A percentile compares a stretch with the other conserved stretches of the same genome.
These are phyloP conservation scores for Lactifluus subvellereus DNA, from an alignment of 768 basidiomycete species.

Conservation along the genomic window DNA sequence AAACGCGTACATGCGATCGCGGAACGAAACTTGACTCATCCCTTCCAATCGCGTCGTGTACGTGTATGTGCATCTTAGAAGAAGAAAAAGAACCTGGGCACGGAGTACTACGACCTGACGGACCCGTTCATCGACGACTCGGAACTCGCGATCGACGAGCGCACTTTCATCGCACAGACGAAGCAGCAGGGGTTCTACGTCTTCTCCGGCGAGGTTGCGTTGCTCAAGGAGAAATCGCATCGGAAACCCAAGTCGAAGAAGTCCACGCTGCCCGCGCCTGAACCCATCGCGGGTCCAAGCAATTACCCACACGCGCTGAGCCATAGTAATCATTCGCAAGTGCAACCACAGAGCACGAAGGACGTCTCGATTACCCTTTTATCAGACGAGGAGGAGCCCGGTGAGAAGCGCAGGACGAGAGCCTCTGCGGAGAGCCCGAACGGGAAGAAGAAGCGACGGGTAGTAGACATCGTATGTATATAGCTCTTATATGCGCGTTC, in stretches of 20 bases:
- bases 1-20: not conserved
- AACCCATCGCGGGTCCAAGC: conserved; percentile 20
- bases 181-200: conserved; percentile 94
- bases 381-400: conserved; percentile 35
- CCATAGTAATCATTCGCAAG: conserved; percentile 10
- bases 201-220: conserved; percentile 77
- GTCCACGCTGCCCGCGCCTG: conserved; percentile 17
- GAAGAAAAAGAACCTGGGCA: conserved; percentile 43
- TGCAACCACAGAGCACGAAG: conserved; percentile 37
- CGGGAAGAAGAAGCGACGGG: conserved; percentile 64
- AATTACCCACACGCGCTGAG: conserved; percentile 17
- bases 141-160: conserved; percentile 83
- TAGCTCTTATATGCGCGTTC: not conserved
- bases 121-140: conserved; percentile 99
- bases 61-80: not conserved
- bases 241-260: conserved; percentile 24
- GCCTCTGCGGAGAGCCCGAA: conserved; percentile 12
- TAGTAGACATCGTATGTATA: conserved; percentile 54
- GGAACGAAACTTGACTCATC: not conserved
- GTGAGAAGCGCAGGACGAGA: conserved; percentile 16
- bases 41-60: not conserved
- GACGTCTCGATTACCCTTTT: conserved; percentile 47
- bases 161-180: conserved; percentile 86
- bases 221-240: conserved; percentile 64
- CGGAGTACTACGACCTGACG: conserved; percentile 83